These are phyloP conservation scores for Polytrichum formosum DNA, from an alignment of 225 moss, liverwort and hornwort species.

Conservation along the genomic window DNA sequence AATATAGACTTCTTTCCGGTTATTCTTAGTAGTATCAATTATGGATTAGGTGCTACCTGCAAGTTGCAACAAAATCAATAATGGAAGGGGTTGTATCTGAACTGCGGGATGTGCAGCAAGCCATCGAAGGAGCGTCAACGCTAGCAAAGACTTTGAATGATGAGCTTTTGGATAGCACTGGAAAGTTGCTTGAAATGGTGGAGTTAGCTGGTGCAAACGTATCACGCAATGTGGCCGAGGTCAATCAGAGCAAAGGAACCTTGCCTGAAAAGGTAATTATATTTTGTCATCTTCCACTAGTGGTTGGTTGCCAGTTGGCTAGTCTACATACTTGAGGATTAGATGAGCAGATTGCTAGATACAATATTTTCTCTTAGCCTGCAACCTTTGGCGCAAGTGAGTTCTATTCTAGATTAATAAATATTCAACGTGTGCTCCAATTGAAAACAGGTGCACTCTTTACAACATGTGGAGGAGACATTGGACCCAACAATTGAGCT, in stretches of 20 bases:
- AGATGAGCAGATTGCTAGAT: too few relatives aligned
- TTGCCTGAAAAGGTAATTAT: slow-evolving; percentile 68
- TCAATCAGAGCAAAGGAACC: slow-evolving; percentile 58
- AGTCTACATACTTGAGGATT: background rate
- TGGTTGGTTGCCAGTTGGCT: background rate
- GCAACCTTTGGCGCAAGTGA: too few relatives aligned
- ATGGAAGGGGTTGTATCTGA: background rate
- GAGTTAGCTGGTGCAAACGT: slow-evolving; percentile 67
- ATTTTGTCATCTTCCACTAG: background rate
- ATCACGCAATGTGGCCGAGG: slow-evolving; percentile 36
- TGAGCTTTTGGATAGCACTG: slow-evolving; percentile 69
- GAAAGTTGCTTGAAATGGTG: slow-evolving; percentile 65
- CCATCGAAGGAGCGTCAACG: slow-evolving; percentile 63
- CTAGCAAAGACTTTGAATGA: slow-evolving; percentile 68
- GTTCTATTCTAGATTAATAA: background rate
- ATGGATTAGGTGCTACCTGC: background rate
- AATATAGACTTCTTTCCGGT: too few relatives aligned
- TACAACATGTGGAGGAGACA: slow-evolving; percentile 75
- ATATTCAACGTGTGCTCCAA: slow-evolving; percentile 9
- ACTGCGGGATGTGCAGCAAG: slow-evolving; percentile 44
- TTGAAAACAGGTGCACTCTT: slow-evolving; percentile 55
- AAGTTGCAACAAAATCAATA: background rate
- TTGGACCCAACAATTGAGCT: slow-evolving; percentile 91
- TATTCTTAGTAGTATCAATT: background rate
- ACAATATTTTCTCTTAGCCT: too few relatives aligned